These are phyloP conservation scores for Eutrema yunnanense DNA, from an alignment of 345 rosid genomes.

Conservation along the genomic window DNA sequence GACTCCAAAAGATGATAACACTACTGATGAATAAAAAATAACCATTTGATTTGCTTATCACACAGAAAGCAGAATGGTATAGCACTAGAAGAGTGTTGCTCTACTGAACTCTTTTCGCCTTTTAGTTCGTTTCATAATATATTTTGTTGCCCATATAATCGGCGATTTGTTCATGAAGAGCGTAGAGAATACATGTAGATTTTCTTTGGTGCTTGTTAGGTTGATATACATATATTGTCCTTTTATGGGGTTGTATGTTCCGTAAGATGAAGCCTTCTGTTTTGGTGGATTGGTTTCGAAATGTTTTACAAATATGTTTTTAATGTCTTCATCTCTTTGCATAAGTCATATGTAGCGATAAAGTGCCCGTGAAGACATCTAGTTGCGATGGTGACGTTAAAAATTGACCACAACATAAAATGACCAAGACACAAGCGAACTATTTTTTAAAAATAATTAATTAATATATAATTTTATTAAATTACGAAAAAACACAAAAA, in stretches of 20 bases:
- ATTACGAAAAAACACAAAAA: no score
- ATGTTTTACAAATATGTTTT: no score
- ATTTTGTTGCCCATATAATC: not conserved
- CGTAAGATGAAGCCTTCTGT: slow-evolving; percentile 17
- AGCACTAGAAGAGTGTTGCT: slow-evolving; percentile 20
- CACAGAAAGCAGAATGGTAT: slow-evolving; percentile 14
- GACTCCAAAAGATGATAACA: slow-evolving; percentile 30
- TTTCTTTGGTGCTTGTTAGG: slow-evolving; percentile 7
- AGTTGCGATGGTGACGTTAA: no score
- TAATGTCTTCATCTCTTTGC: no score
- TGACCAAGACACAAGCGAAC: no score
- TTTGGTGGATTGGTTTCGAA: not conserved
- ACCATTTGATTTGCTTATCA: not conserved
- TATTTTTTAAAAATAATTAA: no score
- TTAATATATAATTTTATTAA: no score
- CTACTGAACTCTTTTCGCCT: slow-evolving; percentile 7
- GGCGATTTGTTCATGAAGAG: slow-evolving; percentile 15
- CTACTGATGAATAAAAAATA: not conserved
- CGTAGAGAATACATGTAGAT: slow-evolving; percentile 23
- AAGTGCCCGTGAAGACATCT: no score
- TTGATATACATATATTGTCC: not conserved
- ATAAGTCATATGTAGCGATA: no score
- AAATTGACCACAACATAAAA: no score
- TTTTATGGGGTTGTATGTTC: slow-evolving; percentile 4
- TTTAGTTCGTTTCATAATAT: not conserved